Evolutionary conservation across 495 filamentous ascomycete species (phyloP).

Genomic region (Aspergillus homomorphus): DNA sequence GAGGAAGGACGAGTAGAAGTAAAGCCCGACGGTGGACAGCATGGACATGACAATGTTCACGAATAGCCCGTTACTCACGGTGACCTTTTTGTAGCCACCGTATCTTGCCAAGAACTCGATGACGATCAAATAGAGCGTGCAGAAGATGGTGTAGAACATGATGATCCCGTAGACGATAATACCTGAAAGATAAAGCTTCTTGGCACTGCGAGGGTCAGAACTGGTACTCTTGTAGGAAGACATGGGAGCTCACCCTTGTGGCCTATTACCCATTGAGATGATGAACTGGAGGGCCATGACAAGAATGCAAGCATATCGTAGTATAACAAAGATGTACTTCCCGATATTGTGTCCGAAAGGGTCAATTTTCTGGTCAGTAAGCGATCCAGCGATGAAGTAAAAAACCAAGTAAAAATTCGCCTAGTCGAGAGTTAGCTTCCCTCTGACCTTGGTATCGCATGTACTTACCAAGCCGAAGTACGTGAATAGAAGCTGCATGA

Average conservation of each 20-base stretch:
- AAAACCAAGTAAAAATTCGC: conserved; percentile 99
- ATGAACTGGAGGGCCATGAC: conserved; percentile 95
- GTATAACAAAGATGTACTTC: conserved; percentile 76
- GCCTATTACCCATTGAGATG: conserved; percentile 95
- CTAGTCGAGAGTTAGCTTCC: conserved; percentile 25
- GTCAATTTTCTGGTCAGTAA: conserved; percentile 75
- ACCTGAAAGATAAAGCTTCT: conserved; percentile 80
- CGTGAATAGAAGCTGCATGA: conserved; percentile 86
- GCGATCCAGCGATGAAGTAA: conserved; percentile 96
- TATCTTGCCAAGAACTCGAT: conserved; percentile 62
- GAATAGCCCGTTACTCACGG: conserved; percentile 81
- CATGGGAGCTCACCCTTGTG: conserved; percentile 65
- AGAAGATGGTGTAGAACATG: conserved; percentile 95
- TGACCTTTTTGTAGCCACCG: conserved; percentile 40
- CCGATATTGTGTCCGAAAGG: conserved; percentile 87
- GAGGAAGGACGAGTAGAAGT: conserved; percentile 93
- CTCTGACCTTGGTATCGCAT: neutral
- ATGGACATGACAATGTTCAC: conserved; percentile 93
- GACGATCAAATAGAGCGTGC: conserved; percentile 79
- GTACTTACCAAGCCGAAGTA: conserved; percentile 80
- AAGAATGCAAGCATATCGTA: conserved; percentile 80
- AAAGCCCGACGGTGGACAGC: conserved; percentile 83
- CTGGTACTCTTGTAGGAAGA: neutral
- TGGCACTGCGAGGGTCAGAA: conserved; percentile 50
- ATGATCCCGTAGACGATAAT: conserved; percentile 88